Evolutionary conservation across 495 filamentous ascomycete genomes (phyloP).

Genomic region (Aspergillus conjunctus): DNA sequence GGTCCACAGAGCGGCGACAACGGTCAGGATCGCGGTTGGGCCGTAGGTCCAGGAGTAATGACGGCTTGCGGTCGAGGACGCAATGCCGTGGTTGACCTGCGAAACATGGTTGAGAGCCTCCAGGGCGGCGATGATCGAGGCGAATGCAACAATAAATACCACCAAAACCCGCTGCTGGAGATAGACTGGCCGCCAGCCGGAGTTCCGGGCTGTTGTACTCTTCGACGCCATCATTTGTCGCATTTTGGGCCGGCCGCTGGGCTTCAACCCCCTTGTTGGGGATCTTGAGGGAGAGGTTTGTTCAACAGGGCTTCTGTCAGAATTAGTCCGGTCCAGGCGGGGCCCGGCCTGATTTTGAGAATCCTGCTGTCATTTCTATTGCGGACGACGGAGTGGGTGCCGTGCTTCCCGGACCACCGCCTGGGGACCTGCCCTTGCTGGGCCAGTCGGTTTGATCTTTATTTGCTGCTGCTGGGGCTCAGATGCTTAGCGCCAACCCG

Average conservation of each 20-base stretch:
- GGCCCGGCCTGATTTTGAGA: background rate
- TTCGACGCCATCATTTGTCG: background rate
- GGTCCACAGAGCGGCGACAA: background rate
- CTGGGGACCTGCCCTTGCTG: background rate
- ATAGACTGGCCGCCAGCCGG: background rate
- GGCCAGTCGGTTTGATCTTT: background rate
- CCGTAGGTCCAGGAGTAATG: constrained; percentile 13
- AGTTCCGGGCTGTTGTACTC: background rate
- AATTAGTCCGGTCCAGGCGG: background rate
- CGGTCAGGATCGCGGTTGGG: constrained; percentile 6
- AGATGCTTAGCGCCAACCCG: background rate
- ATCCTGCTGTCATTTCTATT: too few species aligned
- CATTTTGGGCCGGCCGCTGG: background rate
- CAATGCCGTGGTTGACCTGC: background rate
- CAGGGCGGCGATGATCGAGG: background rate
- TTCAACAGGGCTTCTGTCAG: background rate
- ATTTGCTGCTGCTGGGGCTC: background rate
- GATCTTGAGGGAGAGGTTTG: background rate
- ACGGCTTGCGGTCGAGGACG: background rate
- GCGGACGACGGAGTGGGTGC: background rate
- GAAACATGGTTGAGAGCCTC: background rate
- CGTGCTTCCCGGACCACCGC: background rate
- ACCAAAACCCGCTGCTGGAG: background rate
- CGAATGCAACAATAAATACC: background rate
- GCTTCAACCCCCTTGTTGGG: background rate